A percentile compares a stretch with the other conserved stretches of the same genome.
Conservation (phyloP, 116 monocot species). For the Iris pallida region DNA sequence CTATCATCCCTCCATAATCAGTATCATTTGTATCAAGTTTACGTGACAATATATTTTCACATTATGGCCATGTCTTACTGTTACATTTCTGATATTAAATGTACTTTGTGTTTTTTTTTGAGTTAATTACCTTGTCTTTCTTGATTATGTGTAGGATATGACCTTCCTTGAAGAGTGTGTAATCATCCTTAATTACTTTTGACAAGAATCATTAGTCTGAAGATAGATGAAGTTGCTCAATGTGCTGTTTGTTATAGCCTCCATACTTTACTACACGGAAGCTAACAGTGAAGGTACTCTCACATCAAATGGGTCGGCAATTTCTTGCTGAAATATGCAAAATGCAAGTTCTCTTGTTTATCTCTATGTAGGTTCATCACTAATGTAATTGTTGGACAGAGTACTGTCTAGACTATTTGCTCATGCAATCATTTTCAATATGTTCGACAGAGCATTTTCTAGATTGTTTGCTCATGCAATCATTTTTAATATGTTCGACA, state of each 20-base stretch:
- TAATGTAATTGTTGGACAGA: background rate
- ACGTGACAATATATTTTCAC: no score
- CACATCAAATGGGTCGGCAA: background rate
- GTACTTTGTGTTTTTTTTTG: no score
- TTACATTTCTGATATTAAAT: no score
- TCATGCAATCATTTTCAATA: background rate
- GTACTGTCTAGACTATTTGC: background rate
- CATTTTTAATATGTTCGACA: background rate
- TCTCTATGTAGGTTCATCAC: background rate
- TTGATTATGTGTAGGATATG: background rate
- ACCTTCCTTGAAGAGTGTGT: background rate
- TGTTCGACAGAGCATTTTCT: background rate
- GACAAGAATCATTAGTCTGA: background rate
- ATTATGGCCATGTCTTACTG: no score
- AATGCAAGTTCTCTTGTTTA: background rate
- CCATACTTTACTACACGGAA: constrained; percentile 20
- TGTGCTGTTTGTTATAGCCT: constrained; percentile 24
- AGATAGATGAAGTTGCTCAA: constrained; percentile 26
- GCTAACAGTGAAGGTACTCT: constrained; percentile 54
- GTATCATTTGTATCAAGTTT: no score
- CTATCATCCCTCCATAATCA: no score
- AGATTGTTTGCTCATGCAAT: background rate
- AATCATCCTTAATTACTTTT: background rate
- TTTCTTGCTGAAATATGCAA: background rate
- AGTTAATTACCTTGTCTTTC: no score